A percentile compares a stretch with the other conserved stretches of the same genome.
Evolutionary conservation across 116 monocot genomes (phyloP).

Genomic region (Trichopus zeylanicus): DNA sequence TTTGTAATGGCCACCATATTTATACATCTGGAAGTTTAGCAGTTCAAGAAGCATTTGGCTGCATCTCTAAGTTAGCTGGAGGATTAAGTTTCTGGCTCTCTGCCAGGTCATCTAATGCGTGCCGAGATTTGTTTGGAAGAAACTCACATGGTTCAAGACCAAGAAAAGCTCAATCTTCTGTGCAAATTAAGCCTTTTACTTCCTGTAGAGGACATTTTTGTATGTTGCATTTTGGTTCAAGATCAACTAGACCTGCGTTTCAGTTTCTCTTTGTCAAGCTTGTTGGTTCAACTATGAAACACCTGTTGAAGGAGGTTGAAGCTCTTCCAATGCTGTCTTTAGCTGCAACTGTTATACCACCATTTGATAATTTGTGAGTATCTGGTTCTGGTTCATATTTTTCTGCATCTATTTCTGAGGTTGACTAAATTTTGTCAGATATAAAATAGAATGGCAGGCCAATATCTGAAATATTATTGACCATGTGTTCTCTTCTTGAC

Average conservation of each 20-base stretch:
- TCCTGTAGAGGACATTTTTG: constrained; percentile 17
- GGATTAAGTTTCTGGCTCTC: constrained; percentile 64
- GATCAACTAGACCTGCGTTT: constrained; percentile 19
- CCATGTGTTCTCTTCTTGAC: neutral
- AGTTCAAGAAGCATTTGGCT: constrained; percentile 49
- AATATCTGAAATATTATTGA: neutral
- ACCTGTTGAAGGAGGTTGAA: constrained; percentile 47
- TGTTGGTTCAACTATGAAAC: constrained; percentile 37
- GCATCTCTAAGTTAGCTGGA: constrained; percentile 58
- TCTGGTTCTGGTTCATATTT: neutral
- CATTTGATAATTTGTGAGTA: constrained; percentile 68
- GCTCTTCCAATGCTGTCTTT: constrained; percentile 49
- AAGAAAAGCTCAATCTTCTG: constrained; percentile 14
- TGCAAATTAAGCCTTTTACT: constrained; percentile 28
- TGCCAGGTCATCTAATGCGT: constrained; percentile 29
- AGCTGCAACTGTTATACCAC: constrained; percentile 60
- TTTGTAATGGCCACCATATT: constrained; percentile 34
- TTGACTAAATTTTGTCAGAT: neutral
- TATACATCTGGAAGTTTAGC: constrained; percentile 40
- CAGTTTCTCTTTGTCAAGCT: constrained; percentile 38
- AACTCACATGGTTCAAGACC: constrained; percentile 12
- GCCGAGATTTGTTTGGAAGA: constrained; percentile 12
- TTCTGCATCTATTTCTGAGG: neutral
- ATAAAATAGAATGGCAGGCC: neutral
- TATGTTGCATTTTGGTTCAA: constrained; percentile 31